These are phyloP conservation scores for Schizochytrium sp. DNA, from an alignment of 108 stramenopile species.

Conservation along the genomic window DNA sequence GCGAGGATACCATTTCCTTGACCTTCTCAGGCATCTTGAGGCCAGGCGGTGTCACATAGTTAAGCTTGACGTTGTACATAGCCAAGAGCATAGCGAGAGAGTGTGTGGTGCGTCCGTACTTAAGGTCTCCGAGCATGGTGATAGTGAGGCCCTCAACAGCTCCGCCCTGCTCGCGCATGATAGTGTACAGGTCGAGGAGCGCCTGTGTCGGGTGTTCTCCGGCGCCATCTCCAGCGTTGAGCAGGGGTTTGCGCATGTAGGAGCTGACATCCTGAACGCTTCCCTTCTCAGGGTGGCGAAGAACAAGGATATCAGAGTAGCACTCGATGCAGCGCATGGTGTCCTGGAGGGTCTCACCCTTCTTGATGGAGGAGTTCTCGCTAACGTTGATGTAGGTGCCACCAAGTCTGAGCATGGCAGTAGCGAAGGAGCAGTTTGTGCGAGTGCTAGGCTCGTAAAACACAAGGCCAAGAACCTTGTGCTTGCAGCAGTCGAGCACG, in stretches of 20 bases:
- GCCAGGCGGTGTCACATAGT: slow-evolving; percentile 86
- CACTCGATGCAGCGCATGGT: slow-evolving; percentile 89
- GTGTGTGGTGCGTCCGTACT: slow-evolving; percentile 96
- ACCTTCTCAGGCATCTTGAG: slow-evolving; percentile 88
- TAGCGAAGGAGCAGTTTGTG: slow-evolving; percentile 93
- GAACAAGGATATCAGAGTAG: slow-evolving; percentile 89
- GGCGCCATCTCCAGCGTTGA: slow-evolving; percentile 97
- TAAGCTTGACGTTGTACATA: slow-evolving; percentile 77
- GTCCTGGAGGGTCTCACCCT: slow-evolving; percentile 93
- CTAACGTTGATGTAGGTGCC: slow-evolving; percentile 86
- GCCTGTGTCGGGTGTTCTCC: slow-evolving; percentile 99
- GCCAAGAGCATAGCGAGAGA: slow-evolving; percentile 89
- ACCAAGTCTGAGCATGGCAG: slow-evolving; percentile 92
- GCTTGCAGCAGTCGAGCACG: slow-evolving; percentile 61
- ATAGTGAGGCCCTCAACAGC: slow-evolving; percentile 48
- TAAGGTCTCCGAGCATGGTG: slow-evolving; percentile 83
- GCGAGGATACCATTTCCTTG: slow-evolving; percentile 77
- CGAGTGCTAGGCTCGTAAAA: slow-evolving; percentile 97
- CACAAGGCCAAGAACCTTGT: slow-evolving; percentile 80
- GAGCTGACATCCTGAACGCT: slow-evolving; percentile 70
- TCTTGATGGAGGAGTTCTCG: slow-evolving; percentile 84
- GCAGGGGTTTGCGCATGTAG: slow-evolving; percentile 78
- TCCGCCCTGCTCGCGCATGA: slow-evolving; percentile 80
- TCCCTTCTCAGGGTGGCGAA: slow-evolving; percentile 88
- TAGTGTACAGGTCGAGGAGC: slow-evolving; percentile 93